A percentile compares a stretch with the other conserved stretches of the same genome.
These are phyloP conservation scores for Xerocomus minutiporus DNA, from an alignment of 1,284 basidiomycete genomes.

Conservation along the genomic window DNA sequence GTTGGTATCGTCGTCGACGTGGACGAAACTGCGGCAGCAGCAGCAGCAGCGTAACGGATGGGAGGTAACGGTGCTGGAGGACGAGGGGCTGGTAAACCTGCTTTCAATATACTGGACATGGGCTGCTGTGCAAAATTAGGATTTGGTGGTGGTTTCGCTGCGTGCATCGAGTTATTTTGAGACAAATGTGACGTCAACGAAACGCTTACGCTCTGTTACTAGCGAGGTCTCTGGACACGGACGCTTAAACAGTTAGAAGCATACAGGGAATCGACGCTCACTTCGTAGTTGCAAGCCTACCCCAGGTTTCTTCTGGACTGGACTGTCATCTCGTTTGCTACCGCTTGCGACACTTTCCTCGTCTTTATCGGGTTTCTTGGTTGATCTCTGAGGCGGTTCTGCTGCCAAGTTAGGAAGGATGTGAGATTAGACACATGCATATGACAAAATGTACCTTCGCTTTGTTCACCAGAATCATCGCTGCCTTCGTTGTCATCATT, in stretches of 20 bases:
- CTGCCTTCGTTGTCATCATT: conserved; percentile 70
- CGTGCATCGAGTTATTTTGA: conserved; percentile 23
- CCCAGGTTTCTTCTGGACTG: conserved; percentile 70
- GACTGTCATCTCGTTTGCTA: conserved; percentile 67
- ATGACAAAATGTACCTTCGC: conserved; percentile 52
- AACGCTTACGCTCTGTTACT: conserved; percentile 42
- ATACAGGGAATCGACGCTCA: conserved; percentile 33
- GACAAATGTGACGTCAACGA: conserved; percentile 23
- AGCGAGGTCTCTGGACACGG: conserved; percentile 41
- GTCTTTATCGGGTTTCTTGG: conserved; percentile 77
- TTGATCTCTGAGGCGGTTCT: conserved; percentile 62
- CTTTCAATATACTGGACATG: conserved; percentile 77
- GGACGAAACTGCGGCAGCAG: conserved; percentile 75
- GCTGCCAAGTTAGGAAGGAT: conserved; percentile 9
- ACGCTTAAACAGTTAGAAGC: conserved; percentile 4
- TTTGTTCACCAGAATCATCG: conserved; percentile 66
- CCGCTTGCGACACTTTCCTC: conserved; percentile 68
- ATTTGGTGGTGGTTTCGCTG: conserved; percentile 73
- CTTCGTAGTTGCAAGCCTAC: conserved; percentile 62
- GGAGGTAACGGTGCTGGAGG: conserved; percentile 65
- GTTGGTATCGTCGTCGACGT: conserved; percentile 28
- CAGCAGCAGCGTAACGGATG: conserved; percentile 88
- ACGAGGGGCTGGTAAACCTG: conserved; percentile 53
- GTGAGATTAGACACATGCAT: background rate
- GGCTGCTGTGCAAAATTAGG: conserved; percentile 77